Evolutionary conservation across 805 yeast species (phyloP).

Genomic region (Clavispora carvajalis): DNA sequence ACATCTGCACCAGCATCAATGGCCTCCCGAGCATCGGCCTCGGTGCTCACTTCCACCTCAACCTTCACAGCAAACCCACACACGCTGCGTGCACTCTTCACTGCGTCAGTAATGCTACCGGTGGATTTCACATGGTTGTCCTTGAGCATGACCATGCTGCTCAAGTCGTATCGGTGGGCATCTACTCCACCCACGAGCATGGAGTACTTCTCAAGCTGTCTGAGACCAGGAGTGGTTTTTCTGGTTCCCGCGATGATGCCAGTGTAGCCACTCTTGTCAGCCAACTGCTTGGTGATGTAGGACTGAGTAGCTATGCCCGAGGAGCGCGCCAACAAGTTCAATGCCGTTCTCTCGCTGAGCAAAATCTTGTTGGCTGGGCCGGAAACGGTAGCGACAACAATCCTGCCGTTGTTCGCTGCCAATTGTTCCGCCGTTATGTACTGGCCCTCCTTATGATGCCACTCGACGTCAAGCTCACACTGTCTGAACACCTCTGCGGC

Average conservation of each 20-base stretch:
- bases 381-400: conserved; percentile 67
- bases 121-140: conserved; percentile 92
- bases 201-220: conserved; percentile 84
- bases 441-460: conserved; percentile 72
- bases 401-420: conserved; percentile 43
- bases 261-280: conserved; percentile 61
- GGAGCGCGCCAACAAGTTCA: conserved; percentile 74
- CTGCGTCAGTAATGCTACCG: conserved; percentile 87
- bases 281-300: conserved; percentile 48
- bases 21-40: conserved; percentile 86
- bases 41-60: conserved; percentile 87
- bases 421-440: conserved; percentile 39
- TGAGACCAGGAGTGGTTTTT: conserved; percentile 94
- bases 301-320: conserved; percentile 87
- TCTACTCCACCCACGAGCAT: conserved; percentile 96
- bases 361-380: conserved; percentile 80
- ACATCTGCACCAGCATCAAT: conserved; percentile 94
- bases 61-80: conserved; percentile 88
- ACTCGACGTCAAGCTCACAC: conserved; percentile 63
- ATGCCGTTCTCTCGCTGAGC: conserved; percentile 79
- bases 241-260: conserved; percentile 95
- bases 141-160: conserved; percentile 93
- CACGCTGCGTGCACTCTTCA: conserved; percentile 65
- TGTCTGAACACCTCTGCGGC: conserved; percentile 80
- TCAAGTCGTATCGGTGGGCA: conserved; percentile 84